phyloP scores from a whole-genome alignment of 2,329 filamentous ascomycete genomes.

The Lachnellula subtilissima region DNA sequence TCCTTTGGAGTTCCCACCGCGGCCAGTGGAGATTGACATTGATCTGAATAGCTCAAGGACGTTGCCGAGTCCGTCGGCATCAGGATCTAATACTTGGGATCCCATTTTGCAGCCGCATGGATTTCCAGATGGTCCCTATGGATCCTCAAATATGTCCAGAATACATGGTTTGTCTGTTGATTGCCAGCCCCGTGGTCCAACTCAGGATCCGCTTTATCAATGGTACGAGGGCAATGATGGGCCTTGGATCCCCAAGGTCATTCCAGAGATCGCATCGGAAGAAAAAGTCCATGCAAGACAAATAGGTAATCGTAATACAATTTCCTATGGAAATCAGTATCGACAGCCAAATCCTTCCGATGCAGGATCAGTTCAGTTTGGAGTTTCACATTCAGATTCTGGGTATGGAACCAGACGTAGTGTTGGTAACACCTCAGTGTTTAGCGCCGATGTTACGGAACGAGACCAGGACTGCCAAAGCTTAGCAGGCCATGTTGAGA shows the following conservation, averaged over 20 bases:
- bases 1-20: slow-evolving; percentile 23
- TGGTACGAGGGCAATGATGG: slow-evolving; percentile 39
- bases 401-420: slow-evolving; percentile 32
- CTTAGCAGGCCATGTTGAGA: slow-evolving; percentile 20
- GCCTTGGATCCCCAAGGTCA: slow-evolving; percentile 40
- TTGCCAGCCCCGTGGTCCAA: slow-evolving; percentile 13
- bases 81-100: slow-evolving; percentile 21
- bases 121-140: slow-evolving; percentile 23
- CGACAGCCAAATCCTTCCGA: slow-evolving; percentile 29
- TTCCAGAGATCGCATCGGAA: slow-evolving; percentile 24
- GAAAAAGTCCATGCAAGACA: slow-evolving; percentile 20
- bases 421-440: slow-evolving; percentile 29
- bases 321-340: slow-evolving; percentile 26
- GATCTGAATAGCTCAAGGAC: slow-evolving; percentile 26
- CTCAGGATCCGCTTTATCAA: slow-evolving; percentile 26
- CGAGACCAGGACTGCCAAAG: slow-evolving; percentile 28
- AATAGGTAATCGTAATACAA: slow-evolving; percentile 19
- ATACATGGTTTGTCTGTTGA: slow-evolving; percentile 19
- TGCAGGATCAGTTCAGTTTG: slow-evolving; percentile 23
- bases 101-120: slow-evolving; percentile 11
- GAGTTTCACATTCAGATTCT: slow-evolving; percentile 30
- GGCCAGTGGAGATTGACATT: slow-evolving; percentile 29
- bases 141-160: slow-evolving; percentile 16
- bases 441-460: slow-evolving; percentile 28
- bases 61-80: slow-evolving; percentile 24